Percentiles rank a stretch among this genome's conserved stretches.
Evolutionary conservation across 2,329 filamentous ascomycete genomes (phyloP).

Genomic region (Cytospora chrysosperma): DNA sequence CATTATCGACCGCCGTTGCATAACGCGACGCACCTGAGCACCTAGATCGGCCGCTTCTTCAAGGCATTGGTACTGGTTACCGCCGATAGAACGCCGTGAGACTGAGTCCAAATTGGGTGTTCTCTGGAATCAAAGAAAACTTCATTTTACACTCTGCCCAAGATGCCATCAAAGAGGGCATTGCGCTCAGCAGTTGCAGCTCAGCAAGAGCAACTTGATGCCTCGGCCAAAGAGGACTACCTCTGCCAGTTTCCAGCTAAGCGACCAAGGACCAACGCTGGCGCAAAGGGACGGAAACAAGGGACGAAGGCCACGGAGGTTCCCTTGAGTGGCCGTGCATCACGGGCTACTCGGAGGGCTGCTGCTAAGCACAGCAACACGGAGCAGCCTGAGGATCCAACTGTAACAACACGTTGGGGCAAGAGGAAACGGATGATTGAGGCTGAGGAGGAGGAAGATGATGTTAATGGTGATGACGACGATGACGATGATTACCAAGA

Average conservation of each 20-base stretch:
- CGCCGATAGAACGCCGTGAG: not conserved
- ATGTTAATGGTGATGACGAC: slow-evolving; percentile 6
- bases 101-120: not conserved
- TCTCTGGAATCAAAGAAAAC: not conserved
- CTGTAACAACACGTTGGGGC: not conserved
- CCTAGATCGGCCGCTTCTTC: no score
- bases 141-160: not conserved
- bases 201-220: not conserved
- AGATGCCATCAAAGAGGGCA: slow-evolving; percentile 4
- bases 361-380: not conserved
- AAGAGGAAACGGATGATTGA: not conserved
- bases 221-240: slow-evolving; percentile 13
- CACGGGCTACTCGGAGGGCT: not conserved
- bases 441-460: not conserved
- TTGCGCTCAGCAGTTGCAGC: not conserved
- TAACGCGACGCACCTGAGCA: not conserved
- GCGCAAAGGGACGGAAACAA: not conserved
- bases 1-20: not conserved
- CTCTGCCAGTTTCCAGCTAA: not conserved
- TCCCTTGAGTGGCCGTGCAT: not conserved
- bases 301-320: not conserved
- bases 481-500: not conserved
- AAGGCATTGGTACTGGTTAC: not conserved
- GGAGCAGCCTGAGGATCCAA: not conserved
- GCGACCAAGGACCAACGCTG: not conserved